Evolutionary conservation across 129 eudicot genomes (phyloP), one percentile per base, ranked within the genome.

Genomic region (Rutidosis leptorrhynchoides): DNA sequence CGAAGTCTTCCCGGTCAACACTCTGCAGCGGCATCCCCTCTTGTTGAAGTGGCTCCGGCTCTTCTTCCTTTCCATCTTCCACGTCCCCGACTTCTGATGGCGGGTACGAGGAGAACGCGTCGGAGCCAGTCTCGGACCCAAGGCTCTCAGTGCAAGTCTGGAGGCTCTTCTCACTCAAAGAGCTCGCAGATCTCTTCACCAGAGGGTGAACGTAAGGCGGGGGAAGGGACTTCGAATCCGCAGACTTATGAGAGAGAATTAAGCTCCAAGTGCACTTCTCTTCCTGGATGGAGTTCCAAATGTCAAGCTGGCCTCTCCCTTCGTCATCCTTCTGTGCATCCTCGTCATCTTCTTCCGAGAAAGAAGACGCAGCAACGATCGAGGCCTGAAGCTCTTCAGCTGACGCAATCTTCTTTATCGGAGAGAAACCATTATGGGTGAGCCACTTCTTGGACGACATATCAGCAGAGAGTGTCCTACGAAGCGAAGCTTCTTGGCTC

Each of bases 121-220:
- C 97, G 0, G 97, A 87, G 14, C 97, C 97, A 0, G 95, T 90
- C 73, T 90, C 97, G 2, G 97, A 90, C 21, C 97, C 97, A 2
- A 90, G 97, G 53, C 82, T 84, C 54, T 90, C 97, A 0, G 97
- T 90, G 57, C 97, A 90, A 11, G 87, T 54, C 79, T 90, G 83
- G 5, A 90, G 90, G 32, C 97, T 90, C 70, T 84, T 84, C 74
- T 83, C 89, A 23, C 83, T 90, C 65, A 90, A 65, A 7, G 79
- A 32, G 62, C 90, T 76, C 7, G 54, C 24, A 0, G 85, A 74
- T 40, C 80, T 81, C 67, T 77, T 87, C 62, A 80, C 78, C 33
- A 82, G 82, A 2, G 95, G 95, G 48, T 86, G 97, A 58, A 86
- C 80, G 22, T 90, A 90, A 23, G 84, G 94, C 7, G 90, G 78